Percentiles rank a stretch among this genome's conserved stretches.
Evolutionary conservation across 208 protist species (phyloP).

Genomic region (Plasmodiophora brassicae): DNA sequence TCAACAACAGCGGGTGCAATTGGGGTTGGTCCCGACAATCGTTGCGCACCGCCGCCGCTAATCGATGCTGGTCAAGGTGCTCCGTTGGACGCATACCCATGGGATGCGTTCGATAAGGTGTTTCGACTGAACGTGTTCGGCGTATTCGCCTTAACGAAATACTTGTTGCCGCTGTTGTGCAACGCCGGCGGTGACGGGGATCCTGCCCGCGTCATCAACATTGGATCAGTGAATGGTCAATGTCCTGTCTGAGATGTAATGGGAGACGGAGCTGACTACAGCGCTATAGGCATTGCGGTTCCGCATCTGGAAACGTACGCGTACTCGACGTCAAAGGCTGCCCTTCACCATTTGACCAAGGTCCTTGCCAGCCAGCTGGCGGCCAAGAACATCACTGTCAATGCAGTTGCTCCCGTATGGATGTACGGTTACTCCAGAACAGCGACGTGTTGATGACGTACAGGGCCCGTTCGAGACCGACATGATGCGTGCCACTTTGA

Average conservation of each 20-base stretch:
- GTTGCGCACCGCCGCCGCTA: neutral
- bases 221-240: neutral
- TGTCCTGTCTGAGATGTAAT: neutral
- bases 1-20: constrained; percentile 14
- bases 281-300: neutral
- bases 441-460: neutral
- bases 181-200: neutral
- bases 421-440: neutral
- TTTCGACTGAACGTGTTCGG: constrained; percentile 25
- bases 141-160: neutral
- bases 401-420: neutral
- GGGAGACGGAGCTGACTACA: neutral
- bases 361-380: neutral
- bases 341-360: neutral
- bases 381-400: neutral
- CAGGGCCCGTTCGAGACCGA: neutral
- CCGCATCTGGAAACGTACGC: neutral
- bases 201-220: neutral
- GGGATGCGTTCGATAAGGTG: constrained; percentile 9
- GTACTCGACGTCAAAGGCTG: neutral
- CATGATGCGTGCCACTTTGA: neutral
- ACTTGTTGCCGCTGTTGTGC: neutral
- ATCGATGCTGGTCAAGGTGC: neutral
- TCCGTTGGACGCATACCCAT: neutral
- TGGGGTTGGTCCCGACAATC: neutral